Evolutionary conservation across 192 early-diverging fungal genomes (phyloP), one percentile per base, ranked within the genome.

Genomic region (Coemansia sp.): DNA sequence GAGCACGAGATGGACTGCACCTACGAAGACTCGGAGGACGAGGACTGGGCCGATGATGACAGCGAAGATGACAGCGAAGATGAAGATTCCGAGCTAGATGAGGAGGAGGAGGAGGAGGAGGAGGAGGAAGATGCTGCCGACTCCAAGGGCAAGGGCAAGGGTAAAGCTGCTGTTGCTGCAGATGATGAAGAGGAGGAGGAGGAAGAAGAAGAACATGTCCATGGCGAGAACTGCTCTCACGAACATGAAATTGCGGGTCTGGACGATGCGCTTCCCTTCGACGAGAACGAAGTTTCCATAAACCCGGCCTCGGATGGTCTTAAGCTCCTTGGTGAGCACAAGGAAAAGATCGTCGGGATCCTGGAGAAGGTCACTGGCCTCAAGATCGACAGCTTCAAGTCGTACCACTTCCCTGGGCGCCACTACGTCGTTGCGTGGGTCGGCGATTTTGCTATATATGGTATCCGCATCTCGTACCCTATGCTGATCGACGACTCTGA

Each of bases 341-440:
- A 62, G 57, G 60, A 53, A 34, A 67, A 75, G 63, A 49, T 83
- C 12, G 60, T 71, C 24, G 65, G 53, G 21, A 36, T 60, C 60
- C 66, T 78, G 46, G 81, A 83, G 66, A 78, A 78, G 63, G 60
- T 69, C 45, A 67, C 76, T 12, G 76, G 81, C 43, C 16, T 53
- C 66, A 72, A 71, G 60, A 78, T 78, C 44, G 81, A 78, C 45
- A 66, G 64, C 36, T 83, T 83, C 81, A 83, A 83, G 81, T 41
- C 66, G 57, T 83, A 69, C 76, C 71, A 75, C 67, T 72, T 83
- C 69, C 81, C 81, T 16, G 81, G 81, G 34, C 81, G 81, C 55
- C 64, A 83, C 72, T 83, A 83, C 53, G 67, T 83, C 23, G 81
- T 83, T 64, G 76, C 69, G 20, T 83, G 81, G 81, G 72, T 83